Evolutionary conservation across 257 asterid species (phyloP).

Genomic region (Parsonsia alboflavescens): DNA sequence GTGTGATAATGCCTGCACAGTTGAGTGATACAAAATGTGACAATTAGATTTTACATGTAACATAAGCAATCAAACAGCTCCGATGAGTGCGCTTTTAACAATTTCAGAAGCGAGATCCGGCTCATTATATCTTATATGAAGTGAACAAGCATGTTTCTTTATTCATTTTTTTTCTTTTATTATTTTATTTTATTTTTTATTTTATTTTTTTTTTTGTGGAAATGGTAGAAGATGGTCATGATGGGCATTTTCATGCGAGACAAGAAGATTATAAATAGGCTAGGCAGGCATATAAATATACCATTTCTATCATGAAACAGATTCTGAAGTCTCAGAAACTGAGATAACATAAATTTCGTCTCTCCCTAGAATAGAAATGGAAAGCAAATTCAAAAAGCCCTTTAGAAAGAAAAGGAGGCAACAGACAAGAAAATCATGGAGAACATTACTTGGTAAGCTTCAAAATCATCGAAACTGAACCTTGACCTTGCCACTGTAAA

Average conservation of each 20-base stretch:
- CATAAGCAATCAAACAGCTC: slow-evolving; percentile 1
- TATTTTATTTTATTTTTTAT: no score
- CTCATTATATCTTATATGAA: not conserved
- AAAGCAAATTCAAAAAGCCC: not conserved
- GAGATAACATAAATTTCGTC: not conserved
- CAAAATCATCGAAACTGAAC: slow-evolving; percentile 52
- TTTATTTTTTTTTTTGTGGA: not conserved
- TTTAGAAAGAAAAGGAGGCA: not conserved
- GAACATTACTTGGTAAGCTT: slow-evolving; percentile 42
- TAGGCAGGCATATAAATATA: not conserved
- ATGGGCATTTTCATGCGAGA: not conserved
- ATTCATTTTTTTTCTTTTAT: not conserved
- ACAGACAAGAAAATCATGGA: not conserved
- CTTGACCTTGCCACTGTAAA: slow-evolving; percentile 49
- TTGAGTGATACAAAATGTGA: slow-evolving; percentile 2
- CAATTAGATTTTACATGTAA: not conserved
- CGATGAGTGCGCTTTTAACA: not conserved
- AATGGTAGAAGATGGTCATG: not conserved
- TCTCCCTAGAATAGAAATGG: not conserved
- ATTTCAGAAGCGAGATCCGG: not conserved
- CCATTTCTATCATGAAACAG: not conserved
- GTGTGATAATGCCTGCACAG: slow-evolving; percentile 42
- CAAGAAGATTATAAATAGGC: not conserved
- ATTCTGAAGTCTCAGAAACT: not conserved
- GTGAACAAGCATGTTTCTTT: not conserved